Conservation (phyloP, 805 yeast genomes). For the Lipomyces orientalis region DNA sequence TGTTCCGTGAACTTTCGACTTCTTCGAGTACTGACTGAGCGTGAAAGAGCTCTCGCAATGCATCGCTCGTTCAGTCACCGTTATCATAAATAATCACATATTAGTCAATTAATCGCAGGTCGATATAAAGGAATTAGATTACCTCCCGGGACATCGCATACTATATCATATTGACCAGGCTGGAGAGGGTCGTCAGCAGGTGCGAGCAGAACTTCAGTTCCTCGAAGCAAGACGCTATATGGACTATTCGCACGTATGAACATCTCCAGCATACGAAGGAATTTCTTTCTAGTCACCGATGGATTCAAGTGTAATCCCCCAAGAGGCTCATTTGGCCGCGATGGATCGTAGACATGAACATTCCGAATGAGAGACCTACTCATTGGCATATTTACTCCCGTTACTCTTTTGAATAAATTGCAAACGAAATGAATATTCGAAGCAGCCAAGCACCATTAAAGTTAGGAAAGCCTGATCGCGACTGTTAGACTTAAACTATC, state of each 20-base stretch:
- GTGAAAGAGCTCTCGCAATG: not conserved
- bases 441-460: not conserved
- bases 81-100: not conserved
- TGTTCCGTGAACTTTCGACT: constrained; percentile 3
- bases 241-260: constrained; percentile 1
- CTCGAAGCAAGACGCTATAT: constrained; percentile 5
- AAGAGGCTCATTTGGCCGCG: constrained; percentile 1
- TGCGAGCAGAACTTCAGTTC: constrained; percentile 1
- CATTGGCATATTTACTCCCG: not conserved
- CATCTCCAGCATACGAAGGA: constrained; percentile 1
- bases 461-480: not conserved
- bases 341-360: not conserved
- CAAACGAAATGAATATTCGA: not conserved
- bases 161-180: constrained; percentile 1
- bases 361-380: constrained; percentile 5
- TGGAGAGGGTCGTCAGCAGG: constrained; percentile 3
- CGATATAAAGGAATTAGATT: constrained; percentile 1
- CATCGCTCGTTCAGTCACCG: constrained; percentile 5
- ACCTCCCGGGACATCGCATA: constrained; percentile 5
- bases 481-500: not conserved
- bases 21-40: constrained; percentile 3
- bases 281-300: not conserved
- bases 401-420: not conserved
- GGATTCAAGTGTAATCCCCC: constrained; percentile 3
- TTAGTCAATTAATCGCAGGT: not conserved